phyloP scores from a whole-genome alignment of 805 yeast genomes.

The Pichia deserticola region DNA sequence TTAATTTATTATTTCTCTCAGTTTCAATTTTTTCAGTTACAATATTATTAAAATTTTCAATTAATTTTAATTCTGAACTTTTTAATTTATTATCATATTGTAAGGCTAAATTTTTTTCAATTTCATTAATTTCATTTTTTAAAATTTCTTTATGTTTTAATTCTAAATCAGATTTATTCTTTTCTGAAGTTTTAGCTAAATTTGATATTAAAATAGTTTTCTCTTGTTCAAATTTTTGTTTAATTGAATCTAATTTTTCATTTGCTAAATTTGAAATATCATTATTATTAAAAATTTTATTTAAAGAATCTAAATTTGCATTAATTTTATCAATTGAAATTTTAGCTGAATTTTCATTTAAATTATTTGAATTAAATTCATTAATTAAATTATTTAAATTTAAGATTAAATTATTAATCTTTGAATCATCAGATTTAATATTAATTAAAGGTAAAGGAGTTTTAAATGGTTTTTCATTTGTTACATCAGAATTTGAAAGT shows the following conservation, averaged over 20 bases:
- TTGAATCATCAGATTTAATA: constrained; percentile 24
- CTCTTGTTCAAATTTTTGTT: constrained; percentile 29
- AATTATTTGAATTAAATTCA: constrained; percentile 20
- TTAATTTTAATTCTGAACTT: constrained; percentile 59
- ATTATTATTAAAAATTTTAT: constrained; percentile 23
- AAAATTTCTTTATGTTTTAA: constrained; percentile 52
- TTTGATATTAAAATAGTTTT: constrained; percentile 35
- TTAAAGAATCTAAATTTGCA: constrained; percentile 18
- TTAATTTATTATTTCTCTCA: constrained; percentile 75
- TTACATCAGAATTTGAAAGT: constrained; percentile 4
- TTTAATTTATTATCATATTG: constrained; percentile 71
- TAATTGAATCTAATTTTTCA: constrained; percentile 11
- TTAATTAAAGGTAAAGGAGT: constrained; percentile 24
- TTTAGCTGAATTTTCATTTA: constrained; percentile 18
- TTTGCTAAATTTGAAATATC: constrained; percentile 12
- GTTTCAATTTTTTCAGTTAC: constrained; percentile 53
- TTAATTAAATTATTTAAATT: constrained; percentile 31
- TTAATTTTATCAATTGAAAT: constrained; percentile 18
- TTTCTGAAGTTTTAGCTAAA: constrained; percentile 49
- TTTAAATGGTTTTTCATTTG: constrained; percentile 1
- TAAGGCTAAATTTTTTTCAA: constrained; percentile 54
- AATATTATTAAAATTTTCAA: constrained; percentile 55
- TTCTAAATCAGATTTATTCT: constrained; percentile 55
- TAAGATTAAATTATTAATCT: constrained; percentile 29
- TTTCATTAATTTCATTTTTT: constrained; percentile 56